phyloP scores from a whole-genome alignment of 2,329 filamentous ascomycete genomes.

The Triangularia verruculosa region DNA sequence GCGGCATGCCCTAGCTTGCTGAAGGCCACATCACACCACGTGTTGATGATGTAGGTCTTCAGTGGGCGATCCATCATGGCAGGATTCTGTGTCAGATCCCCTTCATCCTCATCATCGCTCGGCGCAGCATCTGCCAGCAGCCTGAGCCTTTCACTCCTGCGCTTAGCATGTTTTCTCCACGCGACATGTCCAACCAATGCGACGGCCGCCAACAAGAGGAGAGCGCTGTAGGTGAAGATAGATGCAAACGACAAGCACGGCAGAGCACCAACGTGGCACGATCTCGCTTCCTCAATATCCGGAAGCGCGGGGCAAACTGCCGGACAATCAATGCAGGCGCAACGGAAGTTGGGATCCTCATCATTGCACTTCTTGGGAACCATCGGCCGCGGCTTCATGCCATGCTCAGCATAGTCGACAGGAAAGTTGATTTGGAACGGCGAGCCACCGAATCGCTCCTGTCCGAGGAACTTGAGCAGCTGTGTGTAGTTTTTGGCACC shows the following conservation, averaged over 20 bases:
- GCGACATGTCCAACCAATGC: slow-evolving; percentile 71
- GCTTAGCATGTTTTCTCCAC: slow-evolving; percentile 69
- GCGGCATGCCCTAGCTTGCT: slow-evolving; percentile 75
- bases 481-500: slow-evolving; percentile 86
- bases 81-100: slow-evolving; percentile 72
- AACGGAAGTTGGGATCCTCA: slow-evolving; percentile 78
- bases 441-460: slow-evolving; percentile 87
- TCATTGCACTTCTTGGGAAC: slow-evolving; percentile 85
- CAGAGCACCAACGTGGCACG: slow-evolving; percentile 81
- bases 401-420: slow-evolving; percentile 55
- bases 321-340: slow-evolving; percentile 90
- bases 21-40: slow-evolving; percentile 76
- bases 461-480: slow-evolving; percentile 86
- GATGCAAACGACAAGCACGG: slow-evolving; percentile 93
- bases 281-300: slow-evolving; percentile 63
- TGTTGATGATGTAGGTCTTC: slow-evolving; percentile 79
- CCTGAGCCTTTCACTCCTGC: slow-evolving; percentile 77
- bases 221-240: slow-evolving; percentile 77
- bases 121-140: slow-evolving; percentile 79
- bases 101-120: slow-evolving; percentile 93
- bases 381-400: slow-evolving; percentile 71
- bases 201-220: slow-evolving; percentile 65
- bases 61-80: slow-evolving; percentile 77
- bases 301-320: slow-evolving; percentile 80
- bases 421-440: slow-evolving; percentile 98